Evolutionary conservation across 305 asterid species (phyloP).

Genomic region (Withania somnifera): DNA sequence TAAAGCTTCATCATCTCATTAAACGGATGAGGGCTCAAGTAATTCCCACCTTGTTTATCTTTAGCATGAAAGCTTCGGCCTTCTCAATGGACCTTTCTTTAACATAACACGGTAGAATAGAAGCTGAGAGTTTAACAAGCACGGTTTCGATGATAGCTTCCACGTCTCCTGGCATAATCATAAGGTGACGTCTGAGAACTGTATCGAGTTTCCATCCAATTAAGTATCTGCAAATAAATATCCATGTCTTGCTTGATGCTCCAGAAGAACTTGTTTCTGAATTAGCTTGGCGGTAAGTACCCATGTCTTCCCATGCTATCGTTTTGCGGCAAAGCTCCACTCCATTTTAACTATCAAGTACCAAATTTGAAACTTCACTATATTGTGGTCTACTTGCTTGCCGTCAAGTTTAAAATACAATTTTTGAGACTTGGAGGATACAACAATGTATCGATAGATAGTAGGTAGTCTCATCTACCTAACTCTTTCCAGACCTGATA

Average conservation of each 20-base stretch:
- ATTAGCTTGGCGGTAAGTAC: slow-evolving; percentile 74
- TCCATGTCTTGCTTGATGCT: slow-evolving; percentile 79
- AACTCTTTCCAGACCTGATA: no score
- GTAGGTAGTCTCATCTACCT: no score
- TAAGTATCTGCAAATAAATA: slow-evolving; percentile 9
- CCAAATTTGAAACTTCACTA: no score
- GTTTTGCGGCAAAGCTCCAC: no score
- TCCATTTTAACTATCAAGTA: no score
- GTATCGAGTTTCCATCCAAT: slow-evolving; percentile 21
- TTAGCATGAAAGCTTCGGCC: slow-evolving; percentile 27
- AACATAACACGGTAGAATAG: slow-evolving; percentile 23
- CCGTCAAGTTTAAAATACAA: no score
- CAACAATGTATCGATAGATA: no score
- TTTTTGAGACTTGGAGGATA: no score
- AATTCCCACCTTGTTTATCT: slow-evolving; percentile 17
- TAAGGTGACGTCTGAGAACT: slow-evolving; percentile 1
- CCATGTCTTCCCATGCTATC: not conserved
- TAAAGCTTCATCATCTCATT: slow-evolving; percentile 40
- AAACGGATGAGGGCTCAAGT: slow-evolving; percentile 20
- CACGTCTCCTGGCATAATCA: slow-evolving; percentile 18
- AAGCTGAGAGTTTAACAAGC: no score
- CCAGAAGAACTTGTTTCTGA: slow-evolving; percentile 85
- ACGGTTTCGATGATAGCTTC: no score
- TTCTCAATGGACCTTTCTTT: slow-evolving; percentile 21
- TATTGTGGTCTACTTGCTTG: no score